Evolutionary conservation across 192 early-diverging fungal species (phyloP).

Genomic region (Entomortierella lignicola): DNA sequence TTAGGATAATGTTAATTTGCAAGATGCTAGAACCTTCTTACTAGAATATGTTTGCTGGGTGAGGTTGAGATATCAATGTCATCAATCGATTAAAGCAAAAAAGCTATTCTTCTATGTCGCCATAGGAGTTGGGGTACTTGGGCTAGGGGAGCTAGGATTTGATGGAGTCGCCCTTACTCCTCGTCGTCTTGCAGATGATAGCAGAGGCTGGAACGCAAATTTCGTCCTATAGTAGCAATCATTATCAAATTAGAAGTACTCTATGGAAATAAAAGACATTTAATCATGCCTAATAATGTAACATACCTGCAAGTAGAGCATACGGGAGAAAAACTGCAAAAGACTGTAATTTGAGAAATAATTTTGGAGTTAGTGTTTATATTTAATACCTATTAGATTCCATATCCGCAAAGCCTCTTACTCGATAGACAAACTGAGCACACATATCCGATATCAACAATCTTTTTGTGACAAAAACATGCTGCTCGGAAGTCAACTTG

Average conservation of each 20-base stretch:
- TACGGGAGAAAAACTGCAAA: conserved; percentile 77
- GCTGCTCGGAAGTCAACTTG: conserved; percentile 93
- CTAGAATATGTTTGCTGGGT: not conserved
- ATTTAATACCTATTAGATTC: too few species aligned
- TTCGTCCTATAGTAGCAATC: conserved; percentile 63
- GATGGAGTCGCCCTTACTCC: conserved; percentile 11
- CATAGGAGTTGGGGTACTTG: conserved; percentile 29
- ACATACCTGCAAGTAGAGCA: conserved; percentile 80
- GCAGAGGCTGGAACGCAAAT: conserved; percentile 69
- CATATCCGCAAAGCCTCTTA: conserved; percentile 47
- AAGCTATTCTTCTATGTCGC: conserved; percentile 9
- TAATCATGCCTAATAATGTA: not conserved
- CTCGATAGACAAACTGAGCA: conserved; percentile 98
- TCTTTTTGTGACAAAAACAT: conserved; percentile 97
- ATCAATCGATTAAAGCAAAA: too few species aligned
- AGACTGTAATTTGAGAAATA: conserved; percentile 50
- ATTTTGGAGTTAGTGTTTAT: not conserved
- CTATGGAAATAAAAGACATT: conserved; percentile 33
- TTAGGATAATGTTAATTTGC: not conserved
- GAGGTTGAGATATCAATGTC: too few species aligned
- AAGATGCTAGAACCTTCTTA: not conserved
- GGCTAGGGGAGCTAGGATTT: conserved; percentile 38
- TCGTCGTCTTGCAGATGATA: conserved; percentile 28
- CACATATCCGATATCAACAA: conserved; percentile 95
- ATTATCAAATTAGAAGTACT: not conserved